A percentile compares a stretch with the other conserved stretches of the same genome.
Evolutionary conservation across 768 basidiomycete species (phyloP).

Genomic region (Kwoniella shandongensis): DNA sequence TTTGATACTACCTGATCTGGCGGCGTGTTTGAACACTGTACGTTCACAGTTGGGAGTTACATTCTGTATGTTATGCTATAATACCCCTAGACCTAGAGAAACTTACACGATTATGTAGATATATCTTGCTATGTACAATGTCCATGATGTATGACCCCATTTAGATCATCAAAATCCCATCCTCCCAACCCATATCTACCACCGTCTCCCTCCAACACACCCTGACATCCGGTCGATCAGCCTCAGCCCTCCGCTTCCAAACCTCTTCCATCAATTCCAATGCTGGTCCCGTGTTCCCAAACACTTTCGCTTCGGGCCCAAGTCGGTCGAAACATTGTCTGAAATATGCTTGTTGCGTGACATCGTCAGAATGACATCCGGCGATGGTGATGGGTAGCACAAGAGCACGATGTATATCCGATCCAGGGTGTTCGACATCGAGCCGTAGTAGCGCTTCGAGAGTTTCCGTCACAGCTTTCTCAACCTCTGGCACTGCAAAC

Average conservation of each 20-base stretch:
- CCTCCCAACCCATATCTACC: conserved; percentile 21
- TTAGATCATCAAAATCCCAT: conserved; percentile 22
- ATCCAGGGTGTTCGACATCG: conserved; percentile 14
- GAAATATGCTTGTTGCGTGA: conserved; percentile 14
- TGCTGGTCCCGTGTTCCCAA: conserved; percentile 25
- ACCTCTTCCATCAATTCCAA: conserved; percentile 32
- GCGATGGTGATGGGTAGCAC: conserved; percentile 30
- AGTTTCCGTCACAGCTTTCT: conserved; percentile 19
- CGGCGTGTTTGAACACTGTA: conserved; percentile 49
- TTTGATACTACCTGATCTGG: conserved; percentile 13
- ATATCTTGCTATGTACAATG: conserved; percentile 4
- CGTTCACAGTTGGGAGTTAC: too few relatives aligned
- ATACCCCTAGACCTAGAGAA: conserved; percentile 1
- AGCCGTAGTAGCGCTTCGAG: conserved; percentile 11
- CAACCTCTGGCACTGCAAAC: conserved; percentile 23
- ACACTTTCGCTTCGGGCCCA: conserved; percentile 23
- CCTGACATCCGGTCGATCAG: background rate
- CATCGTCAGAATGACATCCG: conserved; percentile 25
- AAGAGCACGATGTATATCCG: conserved; percentile 19
- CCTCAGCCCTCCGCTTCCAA: conserved; percentile 16
- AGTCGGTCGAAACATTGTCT: conserved; percentile 13
- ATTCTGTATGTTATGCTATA: too few relatives aligned
- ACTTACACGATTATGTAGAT: background rate
- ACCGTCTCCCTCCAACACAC: conserved; percentile 25
- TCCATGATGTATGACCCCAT: background rate